Conservation (phyloP, 495 filamentous ascomycete species). For the Aspergillus kassunensis region DNA sequence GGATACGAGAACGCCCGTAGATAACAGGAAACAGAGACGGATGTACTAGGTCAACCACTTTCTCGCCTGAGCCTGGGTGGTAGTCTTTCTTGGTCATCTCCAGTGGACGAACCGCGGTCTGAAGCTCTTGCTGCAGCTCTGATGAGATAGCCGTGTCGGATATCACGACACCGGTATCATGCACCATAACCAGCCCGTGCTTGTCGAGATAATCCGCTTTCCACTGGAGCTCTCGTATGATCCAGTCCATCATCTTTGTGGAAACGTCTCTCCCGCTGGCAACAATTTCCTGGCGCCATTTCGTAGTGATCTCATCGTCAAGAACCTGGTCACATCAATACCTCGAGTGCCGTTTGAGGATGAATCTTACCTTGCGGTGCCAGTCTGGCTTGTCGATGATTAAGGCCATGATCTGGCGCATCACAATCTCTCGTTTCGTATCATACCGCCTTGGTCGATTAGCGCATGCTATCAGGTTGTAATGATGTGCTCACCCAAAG, state of each 20-base stretch:
- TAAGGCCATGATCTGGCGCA: conserved; percentile 32
- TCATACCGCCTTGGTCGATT: not conserved
- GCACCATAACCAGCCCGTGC: not conserved
- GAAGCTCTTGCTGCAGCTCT: not conserved
- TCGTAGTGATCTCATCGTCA: conserved; percentile 10
- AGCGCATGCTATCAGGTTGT: too few species aligned
- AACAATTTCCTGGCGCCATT: conserved; percentile 15
- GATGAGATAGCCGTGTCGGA: conserved; percentile 11
- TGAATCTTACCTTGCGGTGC: conserved; percentile 21
- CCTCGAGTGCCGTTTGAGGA: too few species aligned
- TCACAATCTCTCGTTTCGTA: conserved; percentile 33
- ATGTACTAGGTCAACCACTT: conserved; percentile 16
- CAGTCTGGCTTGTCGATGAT: conserved; percentile 47
- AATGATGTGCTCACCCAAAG: not conserved
- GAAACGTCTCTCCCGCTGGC: conserved; percentile 30
- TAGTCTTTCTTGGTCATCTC: conserved; percentile 12
- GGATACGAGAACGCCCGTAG: conserved; percentile 3
- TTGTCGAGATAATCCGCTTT: conserved; percentile 25
- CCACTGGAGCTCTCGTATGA: conserved; percentile 48
- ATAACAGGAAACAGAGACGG: conserved; percentile 17
- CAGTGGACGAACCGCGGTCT: not conserved
- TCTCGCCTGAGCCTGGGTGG: conserved; percentile 13
- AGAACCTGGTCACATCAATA: conserved; percentile 11
- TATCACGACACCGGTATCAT: conserved; percentile 5
- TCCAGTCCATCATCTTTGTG: conserved; percentile 47